Evolutionary conservation across 169 alveolate genomes (phyloP).

Genomic region (Blepharisma undulans): DNA sequence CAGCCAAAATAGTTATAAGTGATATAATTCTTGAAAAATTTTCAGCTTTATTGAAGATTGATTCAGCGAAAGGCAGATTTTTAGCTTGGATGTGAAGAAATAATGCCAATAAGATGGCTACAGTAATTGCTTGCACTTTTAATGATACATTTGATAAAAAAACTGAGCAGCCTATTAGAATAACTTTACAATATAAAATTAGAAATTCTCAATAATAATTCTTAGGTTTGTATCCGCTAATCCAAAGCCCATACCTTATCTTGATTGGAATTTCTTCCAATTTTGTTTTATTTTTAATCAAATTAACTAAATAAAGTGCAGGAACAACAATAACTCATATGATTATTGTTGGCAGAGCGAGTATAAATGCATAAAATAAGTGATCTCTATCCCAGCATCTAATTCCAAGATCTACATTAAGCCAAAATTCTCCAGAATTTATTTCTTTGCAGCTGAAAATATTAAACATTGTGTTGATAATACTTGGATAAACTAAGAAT

Average conservation of each 20-base stretch:
- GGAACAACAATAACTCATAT: conserved; percentile 62
- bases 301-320: background rate
- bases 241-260: conserved; percentile 41
- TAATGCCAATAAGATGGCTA: too few relatives aligned
- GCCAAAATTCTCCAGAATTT: background rate
- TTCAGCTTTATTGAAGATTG: background rate
- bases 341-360: conserved; percentile 47
- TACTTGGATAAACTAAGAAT: background rate
- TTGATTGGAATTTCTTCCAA: conserved; percentile 28
- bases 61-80: background rate
- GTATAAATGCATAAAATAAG: background rate
- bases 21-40: background rate
- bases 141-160: background rate
- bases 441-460: background rate
- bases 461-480: background rate
- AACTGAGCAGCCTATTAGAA: conserved; percentile 40
- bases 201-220: conserved; percentile 55
- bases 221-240: conserved; percentile 44
- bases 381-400: background rate
- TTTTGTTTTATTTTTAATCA: background rate
- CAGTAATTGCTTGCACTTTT: background rate
- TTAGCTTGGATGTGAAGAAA: background rate
- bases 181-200: conserved; percentile 46
- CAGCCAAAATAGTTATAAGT: background rate
- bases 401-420: background rate